These are phyloP conservation scores for Daedaleopsis sinensis DNA, from an alignment of 768 basidiomycete species.

Conservation along the genomic window DNA sequence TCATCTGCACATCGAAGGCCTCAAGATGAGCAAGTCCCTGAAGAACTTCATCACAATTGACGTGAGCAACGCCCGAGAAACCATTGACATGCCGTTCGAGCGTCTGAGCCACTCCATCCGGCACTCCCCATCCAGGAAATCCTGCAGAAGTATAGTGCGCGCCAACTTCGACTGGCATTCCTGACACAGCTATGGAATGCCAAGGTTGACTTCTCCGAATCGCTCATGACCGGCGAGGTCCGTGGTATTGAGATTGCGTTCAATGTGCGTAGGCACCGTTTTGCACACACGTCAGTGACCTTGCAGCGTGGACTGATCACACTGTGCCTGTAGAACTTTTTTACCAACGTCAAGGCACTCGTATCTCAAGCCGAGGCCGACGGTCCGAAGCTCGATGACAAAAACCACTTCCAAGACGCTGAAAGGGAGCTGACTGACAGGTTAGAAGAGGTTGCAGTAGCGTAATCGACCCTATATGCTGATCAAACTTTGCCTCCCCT, in stretches of 20 bases:
- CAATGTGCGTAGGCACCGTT: conserved; percentile 60
- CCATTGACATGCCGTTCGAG: conserved; percentile 9
- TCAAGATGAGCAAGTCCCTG: conserved; percentile 99
- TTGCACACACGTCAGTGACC: background rate
- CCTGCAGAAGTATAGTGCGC: conserved; percentile 75
- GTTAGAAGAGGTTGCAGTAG: conserved; percentile 43
- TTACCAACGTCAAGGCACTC: conserved; percentile 83
- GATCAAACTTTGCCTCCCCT: conserved; percentile 9
- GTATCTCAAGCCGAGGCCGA: conserved; percentile 57
- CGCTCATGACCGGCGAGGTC: conserved; percentile 87
- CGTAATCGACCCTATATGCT: background rate
- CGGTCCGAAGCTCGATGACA: conserved; percentile 54
- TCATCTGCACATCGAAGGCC: conserved; percentile 95
- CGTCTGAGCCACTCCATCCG: background rate
- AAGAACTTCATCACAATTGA: conserved; percentile 99
- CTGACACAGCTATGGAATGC: conserved; percentile 90
- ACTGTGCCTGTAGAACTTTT: conserved; percentile 77
- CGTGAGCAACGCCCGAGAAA: conserved; percentile 43
- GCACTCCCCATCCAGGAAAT: conserved; percentile 64
- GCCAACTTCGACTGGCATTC: conserved; percentile 92
- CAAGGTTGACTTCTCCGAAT: conserved; percentile 93
- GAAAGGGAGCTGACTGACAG: conserved; percentile 71
- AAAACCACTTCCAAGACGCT: conserved; percentile 62
- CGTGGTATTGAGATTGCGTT: conserved; percentile 80
- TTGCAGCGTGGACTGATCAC: background rate